Conservation (phyloP, 179 eudicot genomes). For the Heliamphora pulchella region DNA sequence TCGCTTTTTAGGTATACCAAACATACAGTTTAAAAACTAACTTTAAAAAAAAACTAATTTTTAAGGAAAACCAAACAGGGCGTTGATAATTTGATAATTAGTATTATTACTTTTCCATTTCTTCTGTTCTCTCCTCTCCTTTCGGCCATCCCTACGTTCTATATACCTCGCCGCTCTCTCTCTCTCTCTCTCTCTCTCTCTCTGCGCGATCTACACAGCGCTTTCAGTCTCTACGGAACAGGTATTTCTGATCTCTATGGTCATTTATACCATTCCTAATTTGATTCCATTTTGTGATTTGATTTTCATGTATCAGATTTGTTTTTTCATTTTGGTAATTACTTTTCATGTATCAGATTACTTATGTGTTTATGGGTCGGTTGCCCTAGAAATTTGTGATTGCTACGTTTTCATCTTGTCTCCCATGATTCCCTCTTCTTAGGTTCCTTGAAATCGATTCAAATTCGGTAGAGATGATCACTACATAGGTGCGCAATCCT, state of each 20-base stretch:
- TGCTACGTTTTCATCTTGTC: background rate
- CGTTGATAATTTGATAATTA: too few species aligned
- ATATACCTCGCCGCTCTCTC: background rate
- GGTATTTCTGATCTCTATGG: constrained; percentile 2
- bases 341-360: background rate
- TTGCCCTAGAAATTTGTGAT: background rate
- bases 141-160: too few species aligned
- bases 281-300: background rate
- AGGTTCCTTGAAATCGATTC: background rate
- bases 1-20: too few species aligned
- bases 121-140: too few species aligned
- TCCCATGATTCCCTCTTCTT: too few species aligned
- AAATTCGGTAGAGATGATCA: background rate
- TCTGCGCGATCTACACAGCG: background rate
- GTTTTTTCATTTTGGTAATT: too few species aligned
- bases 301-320: background rate
- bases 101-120: too few species aligned
- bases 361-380: background rate
- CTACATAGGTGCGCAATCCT: background rate
- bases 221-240: background rate
- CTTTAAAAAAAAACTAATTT: too few species aligned
- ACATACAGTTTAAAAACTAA: too few species aligned
- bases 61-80: too few species aligned
- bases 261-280: background rate
- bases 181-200: background rate